Conservation (phyloP, 2,329 filamentous ascomycete genomes). For the Pseudocercospora macadamiae region DNA sequence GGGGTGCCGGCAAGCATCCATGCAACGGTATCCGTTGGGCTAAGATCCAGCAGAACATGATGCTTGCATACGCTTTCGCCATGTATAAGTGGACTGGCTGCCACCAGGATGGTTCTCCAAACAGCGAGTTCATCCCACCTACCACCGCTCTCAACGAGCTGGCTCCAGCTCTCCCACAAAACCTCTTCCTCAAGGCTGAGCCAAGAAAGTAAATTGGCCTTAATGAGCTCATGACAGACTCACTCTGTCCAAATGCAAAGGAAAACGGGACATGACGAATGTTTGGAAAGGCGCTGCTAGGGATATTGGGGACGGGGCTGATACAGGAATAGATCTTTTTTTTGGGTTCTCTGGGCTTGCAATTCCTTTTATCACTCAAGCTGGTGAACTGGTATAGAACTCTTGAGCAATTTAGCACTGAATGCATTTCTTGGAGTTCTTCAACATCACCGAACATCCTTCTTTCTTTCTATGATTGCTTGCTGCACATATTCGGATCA, state of each 20-base stretch:
- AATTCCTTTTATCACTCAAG: background rate
- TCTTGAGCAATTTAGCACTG: slow-evolving; percentile 1
- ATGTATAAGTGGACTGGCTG: slow-evolving; percentile 12
- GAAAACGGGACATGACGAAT: background rate
- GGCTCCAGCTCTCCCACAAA: slow-evolving; percentile 1
- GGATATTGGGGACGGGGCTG: background rate
- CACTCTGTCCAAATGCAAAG: background rate
- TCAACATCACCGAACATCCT: too few species aligned
- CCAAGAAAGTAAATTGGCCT: background rate
- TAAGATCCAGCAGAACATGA: slow-evolving; percentile 54
- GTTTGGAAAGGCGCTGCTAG: background rate
- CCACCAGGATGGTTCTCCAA: slow-evolving; percentile 8
- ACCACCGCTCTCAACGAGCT: slow-evolving; percentile 2
- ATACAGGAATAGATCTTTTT: background rate
- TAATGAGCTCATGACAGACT: background rate
- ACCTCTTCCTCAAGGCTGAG: slow-evolving; percentile 4
- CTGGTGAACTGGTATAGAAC: background rate
- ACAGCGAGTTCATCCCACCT: slow-evolving; percentile 2
- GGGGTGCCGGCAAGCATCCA: slow-evolving; percentile 44
- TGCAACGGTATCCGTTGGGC: slow-evolving; percentile 49
- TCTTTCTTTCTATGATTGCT: too few species aligned
- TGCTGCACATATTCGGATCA: too few species aligned
- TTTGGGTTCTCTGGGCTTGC: background rate
- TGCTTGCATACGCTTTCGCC: slow-evolving; percentile 41
- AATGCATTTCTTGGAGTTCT: slow-evolving; percentile 7